Evolutionary conservation across 2,329 filamentous ascomycete species (phyloP).

Genomic region (Neonectria punicea): DNA sequence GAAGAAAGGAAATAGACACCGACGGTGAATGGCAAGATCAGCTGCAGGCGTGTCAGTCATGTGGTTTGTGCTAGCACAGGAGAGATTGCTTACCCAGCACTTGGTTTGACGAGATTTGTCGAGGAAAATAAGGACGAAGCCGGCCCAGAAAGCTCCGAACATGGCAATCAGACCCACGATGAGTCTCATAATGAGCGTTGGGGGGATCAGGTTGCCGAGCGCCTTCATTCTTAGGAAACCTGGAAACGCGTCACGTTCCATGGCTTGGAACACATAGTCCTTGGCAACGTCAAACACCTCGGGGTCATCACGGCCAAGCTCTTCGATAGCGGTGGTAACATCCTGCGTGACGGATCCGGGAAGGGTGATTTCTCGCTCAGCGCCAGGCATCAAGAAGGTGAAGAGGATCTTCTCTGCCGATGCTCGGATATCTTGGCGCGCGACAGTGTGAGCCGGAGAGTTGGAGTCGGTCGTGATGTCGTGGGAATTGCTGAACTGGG

Average conservation of each 20-base stretch:
- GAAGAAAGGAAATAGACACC: slow-evolving; percentile 89
- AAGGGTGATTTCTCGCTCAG: slow-evolving; percentile 94
- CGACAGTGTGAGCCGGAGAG: slow-evolving; percentile 84
- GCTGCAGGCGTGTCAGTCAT: slow-evolving; percentile 45
- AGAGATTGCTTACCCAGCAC: slow-evolving; percentile 77
- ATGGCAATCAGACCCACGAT: slow-evolving; percentile 84
- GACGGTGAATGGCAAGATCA: slow-evolving; percentile 89
- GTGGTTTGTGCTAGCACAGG: background rate
- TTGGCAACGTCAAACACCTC: slow-evolving; percentile 98
- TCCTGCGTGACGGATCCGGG: slow-evolving; percentile 87
- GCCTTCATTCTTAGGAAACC: slow-evolving; percentile 96
- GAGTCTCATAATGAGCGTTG: slow-evolving; percentile 86
- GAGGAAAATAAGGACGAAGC: slow-evolving; percentile 92
- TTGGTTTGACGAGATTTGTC: slow-evolving; percentile 78
- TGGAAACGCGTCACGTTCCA: slow-evolving; percentile 99
- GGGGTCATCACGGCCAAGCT: slow-evolving; percentile 91
- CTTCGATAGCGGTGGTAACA: slow-evolving; percentile 89
- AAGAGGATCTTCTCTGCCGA: slow-evolving; percentile 99
- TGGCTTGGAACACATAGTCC: slow-evolving; percentile 99
- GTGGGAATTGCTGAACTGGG: slow-evolving; percentile 68
- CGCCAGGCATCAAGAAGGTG: slow-evolving; percentile 93
- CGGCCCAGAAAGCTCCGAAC: slow-evolving; percentile 94
- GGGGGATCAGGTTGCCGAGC: slow-evolving; percentile 92
- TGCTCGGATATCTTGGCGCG: slow-evolving; percentile 88
- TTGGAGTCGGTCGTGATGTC: slow-evolving; percentile 78